phyloP scores from a whole-genome alignment of 148 eudicot genomes.

The Arbutus unedo region DNA sequence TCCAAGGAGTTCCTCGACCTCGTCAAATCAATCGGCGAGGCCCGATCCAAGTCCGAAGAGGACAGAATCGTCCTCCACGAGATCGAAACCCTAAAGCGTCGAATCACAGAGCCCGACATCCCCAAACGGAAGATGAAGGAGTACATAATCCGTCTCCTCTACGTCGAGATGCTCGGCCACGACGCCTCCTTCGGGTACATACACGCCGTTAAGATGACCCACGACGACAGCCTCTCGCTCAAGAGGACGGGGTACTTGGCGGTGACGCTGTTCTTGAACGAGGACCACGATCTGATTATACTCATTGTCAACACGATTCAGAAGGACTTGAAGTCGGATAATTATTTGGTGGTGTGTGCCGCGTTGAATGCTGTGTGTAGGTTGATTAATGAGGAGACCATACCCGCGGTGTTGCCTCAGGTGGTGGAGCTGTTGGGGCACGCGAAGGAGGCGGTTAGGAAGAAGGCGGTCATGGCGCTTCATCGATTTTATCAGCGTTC shows the following conservation, averaged over 20 bases:
- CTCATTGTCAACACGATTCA: constrained; percentile 94
- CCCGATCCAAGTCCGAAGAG: constrained; percentile 90
- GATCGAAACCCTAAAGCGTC: constrained; percentile 67
- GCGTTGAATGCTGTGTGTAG: constrained; percentile 90
- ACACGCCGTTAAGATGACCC: constrained; percentile 95
- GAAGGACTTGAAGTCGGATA: constrained; percentile 92
- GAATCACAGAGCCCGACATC: constrained; percentile 61
- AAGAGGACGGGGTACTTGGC: constrained; percentile 93
- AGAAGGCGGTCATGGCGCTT: constrained; percentile 98
- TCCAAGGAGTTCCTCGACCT: constrained; percentile 94
- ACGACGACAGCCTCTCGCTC: constrained; percentile 52
- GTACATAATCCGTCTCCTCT: constrained; percentile 70
- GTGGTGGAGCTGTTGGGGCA: constrained; percentile 85
- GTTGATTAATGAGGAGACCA: constrained; percentile 92
- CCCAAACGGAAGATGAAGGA: constrained; percentile 90
- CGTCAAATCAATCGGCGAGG: constrained; percentile 88
- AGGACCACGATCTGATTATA: constrained; percentile 91
- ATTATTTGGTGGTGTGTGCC: constrained; percentile 81
- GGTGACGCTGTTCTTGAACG: constrained; percentile 77
- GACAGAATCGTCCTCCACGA: constrained; percentile 79
- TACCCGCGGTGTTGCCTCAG: constrained; percentile 88
- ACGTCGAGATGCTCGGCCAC: constrained; percentile 92
- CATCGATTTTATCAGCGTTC: constrained; percentile 85
- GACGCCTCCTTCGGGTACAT: constrained; percentile 90
- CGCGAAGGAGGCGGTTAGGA: constrained; percentile 84